Base-by-base conservation (phyloP, 1,284 basidiomycete species). In the Moesziomyces antarcticus region DNA sequence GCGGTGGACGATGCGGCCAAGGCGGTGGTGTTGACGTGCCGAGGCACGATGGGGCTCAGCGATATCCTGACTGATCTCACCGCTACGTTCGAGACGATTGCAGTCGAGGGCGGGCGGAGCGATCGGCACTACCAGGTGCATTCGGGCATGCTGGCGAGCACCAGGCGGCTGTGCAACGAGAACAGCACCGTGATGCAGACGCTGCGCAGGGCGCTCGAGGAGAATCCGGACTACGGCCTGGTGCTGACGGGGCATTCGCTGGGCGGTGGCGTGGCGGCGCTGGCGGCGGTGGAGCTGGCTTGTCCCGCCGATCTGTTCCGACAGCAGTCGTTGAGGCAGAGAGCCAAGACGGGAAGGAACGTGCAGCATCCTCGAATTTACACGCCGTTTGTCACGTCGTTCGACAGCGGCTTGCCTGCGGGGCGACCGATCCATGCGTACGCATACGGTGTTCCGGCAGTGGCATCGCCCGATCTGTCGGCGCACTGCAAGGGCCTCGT, bases 31-130 rank as follows among this genome's bases (percentile, higher is more conserved):
- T 72, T 87, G 73, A 86, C 86, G 14, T 88, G 87, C 64, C 84
- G 87, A 11, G 87, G 87, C 6, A 87, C 87, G 2, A 82, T 88
- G 37, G 84, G 73, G 21, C 79, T 88, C 0, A 86, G 85, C 13
- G 87, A 88, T 70, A 84, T 88, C 16, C 84, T 88, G n/a, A 85
- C 87, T 43, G 87, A 88, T 66, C 82, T 88, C 4, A 87, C 86
- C 0, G 87, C 86, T 79, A 84, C 84, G 35, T 87, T 87, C 70
- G 83, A 85, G 65, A 72, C 81, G 3, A 85, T 87, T 47, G 54
- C 67, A 1, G 79, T 87, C 8, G 84, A 85, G 3, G 84, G 85
- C 24, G 86, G 81, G 4, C 80, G 85, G 45, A 81, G 84, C 0
- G 59, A 81, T 13, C 85, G 64, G 3, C 69, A 75, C 1, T 87